Evolutionary conservation across 2,329 filamentous ascomycete species (phyloP), one percentile per base, ranked within the genome.

Genomic region (Fusarium nematophilum): DNA sequence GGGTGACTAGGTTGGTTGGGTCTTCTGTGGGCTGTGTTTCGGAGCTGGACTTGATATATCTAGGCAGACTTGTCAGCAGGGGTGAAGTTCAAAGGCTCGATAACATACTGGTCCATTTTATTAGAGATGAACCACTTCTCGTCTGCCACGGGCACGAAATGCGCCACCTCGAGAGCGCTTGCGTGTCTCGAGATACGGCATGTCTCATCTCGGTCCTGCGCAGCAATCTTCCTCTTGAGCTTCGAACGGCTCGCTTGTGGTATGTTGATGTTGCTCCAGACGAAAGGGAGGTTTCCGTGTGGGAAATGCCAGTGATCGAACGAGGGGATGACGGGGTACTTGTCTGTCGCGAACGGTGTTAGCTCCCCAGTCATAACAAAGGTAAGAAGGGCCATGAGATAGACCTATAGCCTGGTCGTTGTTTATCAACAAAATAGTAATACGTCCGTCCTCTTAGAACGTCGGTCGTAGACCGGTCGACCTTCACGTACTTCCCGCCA

Each of bases 71-170:
- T n/a, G n/a, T n/a, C n/a, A n/a, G n/a, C n/a, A n/a, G n/a, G n/a
- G n/a, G n/a, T 31, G 29, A n/a, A 31, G 14, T 11, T 31, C n/a
- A 37, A 21, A 23, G 29, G 23, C 3, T 46, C 13, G 25, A 6
- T 26, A 9, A 17, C 27, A 38, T 40, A 49, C 45, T 17, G 39
- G 5, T 40, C 23, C 34, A 49, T 49, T 9, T 17, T 14, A 11
- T 49, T 49, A 11, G 30, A 13, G 27, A 4, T 33, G 6, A 49
- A 13, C 45, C 34, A 40, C 25, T 49, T 34, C 14, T 26, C 36
- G 33, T 49, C 36, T 11, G 34, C 45, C 10, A 49, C n/a, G 25
- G 45, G 45, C 6, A 49, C 45, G 8, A 49, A 33, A 27, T 49
- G 45, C 15, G 45, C 34, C 9, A 40, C 45, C 15, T 49, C 34